phyloP scores from a whole-genome alignment of 768 basidiomycete species.

The Ramaria sp. region DNA sequence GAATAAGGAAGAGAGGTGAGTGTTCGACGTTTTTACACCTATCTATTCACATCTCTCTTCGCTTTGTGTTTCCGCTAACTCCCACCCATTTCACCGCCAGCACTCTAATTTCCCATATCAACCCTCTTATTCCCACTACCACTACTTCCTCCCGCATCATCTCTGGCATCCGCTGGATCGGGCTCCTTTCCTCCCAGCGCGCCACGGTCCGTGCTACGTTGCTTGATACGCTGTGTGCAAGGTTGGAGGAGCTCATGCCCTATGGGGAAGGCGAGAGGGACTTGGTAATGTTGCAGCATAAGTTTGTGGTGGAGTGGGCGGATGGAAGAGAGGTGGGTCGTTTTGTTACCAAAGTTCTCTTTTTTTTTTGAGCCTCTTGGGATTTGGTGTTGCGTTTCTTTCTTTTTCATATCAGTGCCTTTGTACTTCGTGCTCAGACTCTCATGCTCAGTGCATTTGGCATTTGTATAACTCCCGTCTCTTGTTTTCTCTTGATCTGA shows the following conservation, averaged over 20 bases:
- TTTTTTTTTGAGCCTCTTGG: no score
- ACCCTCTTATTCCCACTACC: conserved; percentile 55
- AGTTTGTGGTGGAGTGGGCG: conserved; percentile 83
- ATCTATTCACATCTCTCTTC: background rate
- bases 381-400: background rate
- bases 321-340: conserved; percentile 60
- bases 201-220: conserved; percentile 55
- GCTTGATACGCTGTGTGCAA: conserved; percentile 88
- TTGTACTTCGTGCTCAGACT: no score
- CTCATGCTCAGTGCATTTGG: no score
- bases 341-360: no score
- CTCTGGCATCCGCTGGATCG: conserved; percentile 88
- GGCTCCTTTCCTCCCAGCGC: conserved; percentile 55
- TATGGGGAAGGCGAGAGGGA: conserved; percentile 88
- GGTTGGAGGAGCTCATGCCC: conserved; percentile 84
- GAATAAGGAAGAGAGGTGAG: conserved; percentile 58
- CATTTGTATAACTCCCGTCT: no score
- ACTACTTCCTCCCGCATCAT: conserved; percentile 68
- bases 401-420: no score
- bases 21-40: background rate
- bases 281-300: conserved; percentile 97
- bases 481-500: background rate
- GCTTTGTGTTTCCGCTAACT: background rate
- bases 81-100: conserved; percentile 25
- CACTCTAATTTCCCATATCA: conserved; percentile 61